phyloP scores from a whole-genome alignment of 768 basidiomycete species.

The Amanita pseudoporphyria region DNA sequence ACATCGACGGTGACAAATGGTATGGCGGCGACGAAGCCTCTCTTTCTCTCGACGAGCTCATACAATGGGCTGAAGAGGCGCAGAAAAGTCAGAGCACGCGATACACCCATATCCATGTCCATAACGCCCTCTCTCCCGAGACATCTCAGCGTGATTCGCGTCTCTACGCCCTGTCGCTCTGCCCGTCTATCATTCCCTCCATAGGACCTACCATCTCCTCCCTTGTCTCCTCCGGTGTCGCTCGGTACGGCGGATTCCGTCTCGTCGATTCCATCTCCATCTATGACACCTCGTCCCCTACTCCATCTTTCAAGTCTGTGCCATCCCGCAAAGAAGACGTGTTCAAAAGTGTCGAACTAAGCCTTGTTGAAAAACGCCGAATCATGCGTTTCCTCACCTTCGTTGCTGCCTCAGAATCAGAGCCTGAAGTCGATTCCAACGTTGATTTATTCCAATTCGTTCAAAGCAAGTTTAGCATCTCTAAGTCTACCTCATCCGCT shows the following conservation, averaged over 20 bases:
- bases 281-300: slow-evolving; percentile 29
- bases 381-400: slow-evolving; percentile 90
- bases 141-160: slow-evolving; percentile 30
- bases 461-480: slow-evolving; percentile 44
- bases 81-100: slow-evolving; percentile 10
- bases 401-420: slow-evolving; percentile 68
- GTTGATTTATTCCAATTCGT: slow-evolving; percentile 51
- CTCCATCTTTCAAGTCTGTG: slow-evolving; percentile 47
- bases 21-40: slow-evolving; percentile 84
- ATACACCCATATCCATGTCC: slow-evolving; percentile 33
- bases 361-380: slow-evolving; percentile 76
- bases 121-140: slow-evolving; percentile 27
- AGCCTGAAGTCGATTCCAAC: slow-evolving; percentile 45
- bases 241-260: slow-evolving; percentile 86
- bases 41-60: slow-evolving; percentile 72
- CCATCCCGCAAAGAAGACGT: slow-evolving; percentile 90
- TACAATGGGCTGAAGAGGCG: slow-evolving; percentile 49
- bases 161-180: slow-evolving; percentile 80
- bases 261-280: slow-evolving; percentile 65
- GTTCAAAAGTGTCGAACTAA: slow-evolving; percentile 75
- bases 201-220: slow-evolving; percentile 71
- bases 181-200: slow-evolving; percentile 74
- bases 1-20: slow-evolving; percentile 75
- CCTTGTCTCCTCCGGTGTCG: slow-evolving; percentile 73
- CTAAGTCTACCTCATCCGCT: slow-evolving; percentile 42